Evolutionary conservation across 2,329 filamentous ascomycete genomes (phyloP), one percentile per base, ranked within the genome.

Genomic region (Cercospora sp.): DNA sequence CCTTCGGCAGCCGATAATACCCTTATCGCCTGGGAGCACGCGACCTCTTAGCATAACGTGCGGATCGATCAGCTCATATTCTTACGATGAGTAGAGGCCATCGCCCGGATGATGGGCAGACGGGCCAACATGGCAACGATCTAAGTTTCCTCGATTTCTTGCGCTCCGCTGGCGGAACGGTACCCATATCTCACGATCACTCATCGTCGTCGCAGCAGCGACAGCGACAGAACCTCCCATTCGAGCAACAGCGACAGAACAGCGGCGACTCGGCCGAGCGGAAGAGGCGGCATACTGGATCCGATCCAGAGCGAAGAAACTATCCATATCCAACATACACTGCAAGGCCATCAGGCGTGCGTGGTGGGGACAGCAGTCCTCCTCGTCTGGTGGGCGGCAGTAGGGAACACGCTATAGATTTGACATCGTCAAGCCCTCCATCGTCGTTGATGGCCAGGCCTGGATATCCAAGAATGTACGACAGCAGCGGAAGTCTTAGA

Each of bases 201-300:
- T 36, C 62, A 16, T 31, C 23, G 20, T 33, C 31, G 28, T 28
- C 42, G 48, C 59, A 62, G 36, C 60, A 53, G 60, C 36, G 18
- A 2, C 60, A 63, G 60, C 60, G 45, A 23, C 61, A 53, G 5
- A 36, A 45, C 45, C 26, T 9, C 12, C 60, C 30, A 5, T 30
- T 51, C 26, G 33, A 53, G 45, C 60, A 63, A 23, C 60, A 51
- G 45, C 62, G 31, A 28, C 45, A 42, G 31, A 33, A 65, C 26
- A 59, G 59, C 51, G 40, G 26, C 20, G 66, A 73, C n/a, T 75
- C 73, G 5, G 66, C 69, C 3, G 74, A 77, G 8, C 71, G 75
- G 12, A 77, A 77, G 66, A 72, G 75, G 58, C 65, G 74, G 59
- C 72, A 75, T 36, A 73, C 74, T 3, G 71, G 73, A 23, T 62